Percentiles rank a stretch among this genome's conserved stretches.
Evolutionary conservation across 257 asterid species (phyloP).

Genomic region (Solanum peruvianum): DNA sequence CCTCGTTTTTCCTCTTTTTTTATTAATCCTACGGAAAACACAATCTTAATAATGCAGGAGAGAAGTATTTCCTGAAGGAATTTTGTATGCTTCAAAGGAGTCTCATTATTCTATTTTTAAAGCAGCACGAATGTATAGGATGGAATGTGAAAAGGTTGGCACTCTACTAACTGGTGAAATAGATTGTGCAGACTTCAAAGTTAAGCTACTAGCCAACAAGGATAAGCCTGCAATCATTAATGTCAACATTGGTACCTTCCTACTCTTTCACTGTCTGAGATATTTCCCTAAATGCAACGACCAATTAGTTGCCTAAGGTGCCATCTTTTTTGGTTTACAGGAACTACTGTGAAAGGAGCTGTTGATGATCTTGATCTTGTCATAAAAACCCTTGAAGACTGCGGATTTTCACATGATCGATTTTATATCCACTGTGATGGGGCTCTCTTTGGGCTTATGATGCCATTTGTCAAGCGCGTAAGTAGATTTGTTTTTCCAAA

Average conservation of each 20-base stretch:
- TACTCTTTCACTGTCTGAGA: background rate
- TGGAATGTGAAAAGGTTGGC: constrained; percentile 76
- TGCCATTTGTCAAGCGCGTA: constrained; percentile 95
- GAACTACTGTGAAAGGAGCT: constrained; percentile 99
- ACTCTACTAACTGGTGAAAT: constrained; percentile 86
- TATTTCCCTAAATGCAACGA: background rate
- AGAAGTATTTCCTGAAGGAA: constrained; percentile 92
- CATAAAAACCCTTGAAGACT: constrained; percentile 76
- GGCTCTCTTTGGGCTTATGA: constrained; percentile 94
- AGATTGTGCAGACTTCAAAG: constrained; percentile 70
- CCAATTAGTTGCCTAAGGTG: background rate
- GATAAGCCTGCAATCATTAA: constrained; percentile 89
- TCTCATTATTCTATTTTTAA: constrained; percentile 94
- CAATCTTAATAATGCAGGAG: constrained; percentile 46
- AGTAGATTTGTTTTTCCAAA: constrained; percentile 4
- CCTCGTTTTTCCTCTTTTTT: background rate
- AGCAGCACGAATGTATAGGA: constrained; percentile 98
- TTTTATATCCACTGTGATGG: constrained; percentile 98
- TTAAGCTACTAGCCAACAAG: constrained; percentile 51
- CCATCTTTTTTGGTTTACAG: constrained; percentile 26
- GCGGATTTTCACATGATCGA: constrained; percentile 67
- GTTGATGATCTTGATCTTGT: constrained; percentile 98
- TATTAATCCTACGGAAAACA: background rate
- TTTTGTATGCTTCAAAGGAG: constrained; percentile 82
- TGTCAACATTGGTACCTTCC: constrained; percentile 66